Base-by-base conservation (phyloP, 2,329 filamentous ascomycete genomes). In the Chaetoscypha palmicola region DNA sequence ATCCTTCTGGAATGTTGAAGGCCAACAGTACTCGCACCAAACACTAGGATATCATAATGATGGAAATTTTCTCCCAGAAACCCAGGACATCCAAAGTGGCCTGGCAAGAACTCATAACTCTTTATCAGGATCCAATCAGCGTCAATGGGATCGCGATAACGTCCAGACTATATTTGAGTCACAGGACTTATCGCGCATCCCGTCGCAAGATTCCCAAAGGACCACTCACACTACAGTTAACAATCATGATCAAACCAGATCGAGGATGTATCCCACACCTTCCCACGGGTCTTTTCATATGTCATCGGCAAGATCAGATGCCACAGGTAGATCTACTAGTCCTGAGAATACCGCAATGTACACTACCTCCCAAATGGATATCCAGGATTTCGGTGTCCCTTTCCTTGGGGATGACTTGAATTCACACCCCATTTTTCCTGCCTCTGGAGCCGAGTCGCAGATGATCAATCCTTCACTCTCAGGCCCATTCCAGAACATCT, bases 21-120 rank as follows among this genome's bases (percentile, higher is more conserved):
- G 54, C 45, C 46, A 50, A 61, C 59, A 62, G 59, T 58, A 63
- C 59, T 59, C 57, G 33, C 49, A 56, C 42, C 26, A 47, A 51
- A 30, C 47, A 48, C 56, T 54, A 19, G 57, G 56, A 56, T 55
- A 56, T 55, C 43, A 49, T 53, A 53, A 60, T 54, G 45, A 47
- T 41, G 53, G 49, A 49, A 46, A 48, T 45, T 48, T 50, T 30
- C 51, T 55, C 39, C 39, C 48, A 42, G 38, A 45, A 35, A n/a
- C 49, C 41, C 50, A 56, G 43, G 56, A 56, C 43, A 28, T 35
- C 38, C 50, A 53, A 26, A 41, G 47, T 22, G 41, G 43, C 36
- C 53, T 49, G 43, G n/a, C n/a, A n/a, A 45, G 45, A 51, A 44
- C 41, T 24, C 45, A 45, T 32, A 32, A 23, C 17, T 46, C 53